phyloP scores from a whole-genome alignment of 306 rosid species.

The Calophaca sinica region DNA sequence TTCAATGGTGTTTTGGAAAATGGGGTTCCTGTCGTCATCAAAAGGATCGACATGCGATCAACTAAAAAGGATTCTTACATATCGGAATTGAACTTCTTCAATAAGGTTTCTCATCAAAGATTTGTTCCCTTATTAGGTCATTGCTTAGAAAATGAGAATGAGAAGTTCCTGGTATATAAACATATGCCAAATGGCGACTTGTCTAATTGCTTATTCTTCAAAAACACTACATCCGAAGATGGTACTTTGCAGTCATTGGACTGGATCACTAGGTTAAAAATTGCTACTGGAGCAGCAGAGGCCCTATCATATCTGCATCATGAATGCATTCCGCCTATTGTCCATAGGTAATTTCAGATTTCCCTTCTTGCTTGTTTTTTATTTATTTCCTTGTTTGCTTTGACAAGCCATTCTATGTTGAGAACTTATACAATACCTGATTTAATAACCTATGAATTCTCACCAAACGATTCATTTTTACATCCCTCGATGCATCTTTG shows the following conservation, averaged over 20 bases:
- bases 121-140: conserved; percentile 86
- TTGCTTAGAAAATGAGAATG: conserved; percentile 85
- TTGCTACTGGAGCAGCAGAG: conserved; percentile 94
- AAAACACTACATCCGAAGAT: conserved; percentile 62
- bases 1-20: conserved; percentile 77
- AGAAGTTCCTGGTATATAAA: conserved; percentile 87
- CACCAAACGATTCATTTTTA: too few species aligned
- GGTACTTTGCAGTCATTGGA: conserved; percentile 85
- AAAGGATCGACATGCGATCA: conserved; percentile 65
- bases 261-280: conserved; percentile 96
- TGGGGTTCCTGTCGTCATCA: conserved; percentile 73
- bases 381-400: background rate
- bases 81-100: conserved; percentile 77
- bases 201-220: conserved; percentile 70
- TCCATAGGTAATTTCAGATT: conserved; percentile 75
- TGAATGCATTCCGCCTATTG: conserved; percentile 82
- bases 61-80: conserved; percentile 65
- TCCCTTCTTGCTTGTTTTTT: conserved; percentile 31
- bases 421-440: conserved; percentile 12
- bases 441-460: too few species aligned
- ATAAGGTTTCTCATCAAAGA: conserved; percentile 74
- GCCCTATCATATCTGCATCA: conserved; percentile 87
- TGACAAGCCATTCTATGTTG: background rate
- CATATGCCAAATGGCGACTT: conserved; percentile 83
- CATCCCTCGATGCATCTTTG: too few species aligned